These are phyloP conservation scores for Fraxinus quadrangulata DNA, from an alignment of 257 asterid genomes.

Conservation along the genomic window DNA sequence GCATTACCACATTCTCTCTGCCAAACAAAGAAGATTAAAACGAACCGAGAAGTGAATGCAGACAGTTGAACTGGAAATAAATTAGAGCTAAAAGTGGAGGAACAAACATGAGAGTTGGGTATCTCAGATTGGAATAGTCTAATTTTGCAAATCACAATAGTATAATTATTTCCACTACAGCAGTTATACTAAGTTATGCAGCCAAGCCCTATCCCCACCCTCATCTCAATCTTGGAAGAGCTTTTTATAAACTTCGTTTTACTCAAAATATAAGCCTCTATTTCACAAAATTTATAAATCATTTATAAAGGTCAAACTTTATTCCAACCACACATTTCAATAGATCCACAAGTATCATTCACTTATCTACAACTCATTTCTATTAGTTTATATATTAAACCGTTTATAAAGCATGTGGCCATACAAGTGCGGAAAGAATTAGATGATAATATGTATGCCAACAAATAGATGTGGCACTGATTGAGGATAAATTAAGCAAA, in stretches of 20 bases:
- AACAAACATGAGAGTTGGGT: neutral
- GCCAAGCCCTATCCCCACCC: neutral
- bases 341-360: too few species aligned
- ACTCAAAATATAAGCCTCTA: neutral
- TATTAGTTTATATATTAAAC: too few species aligned
- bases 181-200: neutral
- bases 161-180: neutral
- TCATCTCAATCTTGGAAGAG: neutral
- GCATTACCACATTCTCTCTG: constrained; percentile 48
- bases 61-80: neutral
- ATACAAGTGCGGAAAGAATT: neutral
- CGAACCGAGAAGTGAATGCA: neutral
- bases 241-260: neutral
- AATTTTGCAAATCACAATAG: neutral
- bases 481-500: neutral
- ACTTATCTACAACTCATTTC: too few species aligned
- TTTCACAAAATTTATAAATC: too few species aligned
- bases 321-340: too few species aligned
- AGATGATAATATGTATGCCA: neutral
- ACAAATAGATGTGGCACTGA: neutral
- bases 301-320: too few species aligned
- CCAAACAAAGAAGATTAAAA: constrained; percentile 22
- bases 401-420: neutral
- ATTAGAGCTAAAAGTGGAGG: neutral
- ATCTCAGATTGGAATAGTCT: neutral